Base-by-base conservation (phyloP, 169 alveolate species). In the Cryptosporidium muris region DNA sequence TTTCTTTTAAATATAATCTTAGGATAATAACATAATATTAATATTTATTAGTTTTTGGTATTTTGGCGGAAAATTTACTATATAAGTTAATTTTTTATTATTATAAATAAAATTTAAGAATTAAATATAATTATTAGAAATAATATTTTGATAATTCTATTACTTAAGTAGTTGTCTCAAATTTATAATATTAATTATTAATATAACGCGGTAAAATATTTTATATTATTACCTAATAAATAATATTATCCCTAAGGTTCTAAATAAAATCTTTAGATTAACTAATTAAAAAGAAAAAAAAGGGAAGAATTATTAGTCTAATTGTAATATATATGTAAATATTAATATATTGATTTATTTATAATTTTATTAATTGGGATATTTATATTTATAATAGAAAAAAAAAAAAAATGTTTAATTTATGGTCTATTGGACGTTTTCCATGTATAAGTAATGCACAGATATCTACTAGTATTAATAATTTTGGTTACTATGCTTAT, bases 401-500 rank as follows among this genome's bases (percentile, higher is more conserved):
- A 53, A 25, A 5, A 25, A 5, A 53, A 2, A 1, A 16, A 53
- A 53, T 51, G 66, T 52, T 74, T 60, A 74, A 74, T 60, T 47
- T 60, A n/a, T 74, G 85, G 85, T 74, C 85, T 45, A 45, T 74
- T 6, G 62, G 42, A 9, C 66, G 85, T 34, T 58, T 74, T 54
- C 43, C 74, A 49, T 74, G 74, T 40, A n/a, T 58, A 8, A 45
- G 58, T 2, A 56, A 63, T 36, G n/a, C 8, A n/a, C n/a, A 58
- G 40, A 56, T 56, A 11, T 34, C 49, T 34, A 58, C 85, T 8
- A 37, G 64, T 6, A 43, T 54, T 25, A 74, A 74, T 74, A 54
- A 48, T 42, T 58, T 74, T 34, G 85, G 85, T 12, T 60, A 58
- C 6, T 74, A 58, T 74, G 85, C 85, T 58, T 74, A 74, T 60